Percentiles rank a stretch among this genome's conserved stretches.
Conservation (phyloP, 768 basidiomycete genomes). For the Psilocybe cubensis region DNA sequence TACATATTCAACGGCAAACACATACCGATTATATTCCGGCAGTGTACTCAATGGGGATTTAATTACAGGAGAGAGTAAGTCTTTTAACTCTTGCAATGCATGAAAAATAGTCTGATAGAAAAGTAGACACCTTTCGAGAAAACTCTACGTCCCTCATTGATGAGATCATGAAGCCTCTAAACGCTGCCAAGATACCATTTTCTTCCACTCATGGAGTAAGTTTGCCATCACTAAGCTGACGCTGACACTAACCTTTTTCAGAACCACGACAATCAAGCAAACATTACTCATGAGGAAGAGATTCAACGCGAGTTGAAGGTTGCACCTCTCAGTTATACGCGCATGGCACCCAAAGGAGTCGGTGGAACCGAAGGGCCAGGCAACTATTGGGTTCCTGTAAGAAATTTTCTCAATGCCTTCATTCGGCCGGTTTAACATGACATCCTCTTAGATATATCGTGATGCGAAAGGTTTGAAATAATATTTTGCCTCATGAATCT, state of each 20-base stretch:
- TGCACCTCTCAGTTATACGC: slow-evolving; percentile 66
- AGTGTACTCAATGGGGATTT: slow-evolving; percentile 77
- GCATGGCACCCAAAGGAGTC: slow-evolving; percentile 59
- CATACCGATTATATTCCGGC: background rate
- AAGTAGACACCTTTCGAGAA: slow-evolving; percentile 62
- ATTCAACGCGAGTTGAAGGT: slow-evolving; percentile 62
- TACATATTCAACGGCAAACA: background rate
- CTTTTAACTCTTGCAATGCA: background rate
- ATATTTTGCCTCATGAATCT: background rate
- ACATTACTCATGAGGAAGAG: slow-evolving; percentile 73
- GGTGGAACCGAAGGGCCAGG: slow-evolving; percentile 67
- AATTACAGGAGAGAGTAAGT: slow-evolving; percentile 71
- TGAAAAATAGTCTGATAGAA: background rate
- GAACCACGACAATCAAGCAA: slow-evolving; percentile 77
- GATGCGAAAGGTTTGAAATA: slow-evolving; percentile 30
- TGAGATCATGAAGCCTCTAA: slow-evolving; percentile 63
- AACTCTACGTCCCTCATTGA: slow-evolving; percentile 73
- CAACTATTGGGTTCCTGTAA: slow-evolving; percentile 80
- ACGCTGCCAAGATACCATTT: slow-evolving; percentile 60
- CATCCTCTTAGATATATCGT: slow-evolving; percentile 15
- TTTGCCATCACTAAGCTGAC: background rate
- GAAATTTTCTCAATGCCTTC: background rate
- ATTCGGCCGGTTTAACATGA: background rate
- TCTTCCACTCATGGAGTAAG: slow-evolving; percentile 71
- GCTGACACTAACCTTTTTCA: slow-evolving; percentile 22